phyloP scores from a whole-genome alignment of 2,329 filamentous ascomycete species.

The Phaeomoniella chlamydospora region DNA sequence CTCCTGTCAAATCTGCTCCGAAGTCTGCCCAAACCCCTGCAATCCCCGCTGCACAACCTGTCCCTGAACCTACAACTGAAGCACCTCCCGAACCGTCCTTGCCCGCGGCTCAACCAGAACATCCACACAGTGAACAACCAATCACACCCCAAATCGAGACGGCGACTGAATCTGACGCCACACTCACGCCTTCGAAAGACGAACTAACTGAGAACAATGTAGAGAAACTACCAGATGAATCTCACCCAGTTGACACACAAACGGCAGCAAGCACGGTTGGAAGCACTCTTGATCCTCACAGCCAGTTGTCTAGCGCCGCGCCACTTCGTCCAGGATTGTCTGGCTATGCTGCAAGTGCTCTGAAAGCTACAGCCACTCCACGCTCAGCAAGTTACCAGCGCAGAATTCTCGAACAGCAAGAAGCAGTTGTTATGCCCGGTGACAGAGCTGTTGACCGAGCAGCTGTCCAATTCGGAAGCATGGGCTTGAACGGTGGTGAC shows the following conservation, averaged over 20 bases:
- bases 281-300: slow-evolving; percentile 67
- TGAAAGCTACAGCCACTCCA: slow-evolving; percentile 56
- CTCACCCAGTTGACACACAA: slow-evolving; percentile 59
- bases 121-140: slow-evolving; percentile 12
- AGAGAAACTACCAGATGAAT: slow-evolving; percentile 74
- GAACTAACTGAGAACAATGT: slow-evolving; percentile 85
- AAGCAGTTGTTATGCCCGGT: slow-evolving; percentile 94
- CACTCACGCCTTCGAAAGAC: slow-evolving; percentile 56
- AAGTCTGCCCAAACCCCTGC: slow-evolving; percentile 8
- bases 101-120: slow-evolving; percentile 14
- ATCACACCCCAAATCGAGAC: slow-evolving; percentile 12
- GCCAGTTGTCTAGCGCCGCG: slow-evolving; percentile 36
- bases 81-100: slow-evolving; percentile 14
- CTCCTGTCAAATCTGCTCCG: slow-evolving; percentile 25
- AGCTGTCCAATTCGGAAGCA: slow-evolving; percentile 90
- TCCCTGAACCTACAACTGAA: slow-evolving; percentile 15
- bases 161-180: slow-evolving; percentile 5
- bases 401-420: slow-evolving; percentile 83
- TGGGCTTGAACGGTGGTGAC: slow-evolving; percentile 72
- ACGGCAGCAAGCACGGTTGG: slow-evolving; percentile 81
- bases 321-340: slow-evolving; percentile 49
- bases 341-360: slow-evolving; percentile 65
- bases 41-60: slow-evolving; percentile 5
- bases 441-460: slow-evolving; percentile 89
- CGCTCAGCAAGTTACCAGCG: slow-evolving; percentile 72